A percentile compares a stretch with the other conserved stretches of the same genome.
Evolutionary conservation across 139 green algal genomes (phyloP).

Genomic region (Spirogloea muscicola): DNA sequence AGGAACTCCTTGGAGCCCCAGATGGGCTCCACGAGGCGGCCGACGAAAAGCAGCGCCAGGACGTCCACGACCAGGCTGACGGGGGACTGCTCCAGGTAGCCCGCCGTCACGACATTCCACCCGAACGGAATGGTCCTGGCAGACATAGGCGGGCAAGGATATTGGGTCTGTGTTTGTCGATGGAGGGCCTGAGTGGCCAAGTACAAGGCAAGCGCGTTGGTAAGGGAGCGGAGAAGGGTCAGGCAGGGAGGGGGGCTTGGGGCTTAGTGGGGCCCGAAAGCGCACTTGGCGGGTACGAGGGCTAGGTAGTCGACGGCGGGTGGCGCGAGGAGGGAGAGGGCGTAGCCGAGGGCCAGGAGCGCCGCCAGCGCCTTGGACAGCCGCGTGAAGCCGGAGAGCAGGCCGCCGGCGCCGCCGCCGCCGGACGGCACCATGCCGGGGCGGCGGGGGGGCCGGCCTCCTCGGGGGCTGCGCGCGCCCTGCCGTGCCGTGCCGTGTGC

Average conservation of each 20-base stretch:
- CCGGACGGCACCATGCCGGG: no score
- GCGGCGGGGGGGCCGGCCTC: no score
- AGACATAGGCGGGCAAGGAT: background rate
- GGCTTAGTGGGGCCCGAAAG: background rate
- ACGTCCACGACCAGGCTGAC: conserved; percentile 53
- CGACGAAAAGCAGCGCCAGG: conserved; percentile 63
- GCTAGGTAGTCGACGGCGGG: conserved; percentile 15
- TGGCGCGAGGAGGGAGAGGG: conserved; percentile 5
- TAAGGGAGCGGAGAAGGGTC: conserved; percentile 1
- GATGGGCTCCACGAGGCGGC: conserved; percentile 73
- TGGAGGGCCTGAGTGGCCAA: background rate
- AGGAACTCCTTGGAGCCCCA: conserved; percentile 78
- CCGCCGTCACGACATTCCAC: conserved; percentile 42
- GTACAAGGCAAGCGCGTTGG: background rate
- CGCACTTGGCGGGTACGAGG: conserved; percentile 42
- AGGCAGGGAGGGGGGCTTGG: no score
- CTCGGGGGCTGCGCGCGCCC: no score
- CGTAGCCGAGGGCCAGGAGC: conserved; percentile 35
- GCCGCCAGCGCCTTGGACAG: conserved; percentile 33
- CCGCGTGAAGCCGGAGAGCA: conserved; percentile 38
- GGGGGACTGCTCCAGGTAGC: conserved; percentile 30
- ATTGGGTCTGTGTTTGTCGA: background rate
- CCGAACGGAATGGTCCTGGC: conserved; percentile 41
- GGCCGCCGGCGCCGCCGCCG: no score
- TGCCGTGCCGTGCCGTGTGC: no score